Evolutionary conservation across 305 asterid species (phyloP), one percentile per base, ranked within the genome.

Genomic region (Rubia balearica): DNA sequence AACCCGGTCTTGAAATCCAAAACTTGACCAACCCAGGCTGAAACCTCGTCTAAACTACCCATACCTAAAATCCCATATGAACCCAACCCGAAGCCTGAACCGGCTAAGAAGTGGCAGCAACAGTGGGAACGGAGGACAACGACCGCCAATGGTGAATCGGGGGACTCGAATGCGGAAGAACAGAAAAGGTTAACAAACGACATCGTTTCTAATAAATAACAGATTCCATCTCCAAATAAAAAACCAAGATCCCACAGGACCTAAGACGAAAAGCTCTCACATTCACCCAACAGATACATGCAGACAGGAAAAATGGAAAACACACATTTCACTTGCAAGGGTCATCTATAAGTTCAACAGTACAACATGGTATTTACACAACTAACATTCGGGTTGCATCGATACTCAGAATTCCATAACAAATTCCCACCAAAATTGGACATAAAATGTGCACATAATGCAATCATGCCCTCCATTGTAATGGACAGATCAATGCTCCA

Each of bases 401-500:
- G 30, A 24, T 1, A 67, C 60, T 40, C n/a, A 46, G 59, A 30
- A 22, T 77, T 74, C 70, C 64, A 78, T 55, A 53, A 77, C 75
- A 6, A 51, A 7, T 51, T 51, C 57, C 55, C 57, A 77, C 74
- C 72, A 73, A 36, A 73, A 75, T 67, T 72, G 66, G 75, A 8
- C 42, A 67, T 33, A 66, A 63, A 65, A 70, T 64, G 68, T 36
- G n/a, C 43, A 61, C 21, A 42, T 36, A 48, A 73, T 14, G 33
- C 33, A 30, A 30, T 3, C 33, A 30, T 30, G 78, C 73, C 79
- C 77, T 68, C 36, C 14, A 73, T 67, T 2, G 30, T 57, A 74
- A 79, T 68, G 80, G 71, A 69, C 71, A n/a, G 69, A 67, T 66
- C 61, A 24, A 67, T 68, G 69, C 42, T 69, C 41, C 9, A 40